Percentiles rank a stretch among this genome's conserved stretches.
These are phyloP conservation scores for Phtheirospermum japonicum DNA, from an alignment of 257 asterid genomes.

Conservation along the genomic window DNA sequence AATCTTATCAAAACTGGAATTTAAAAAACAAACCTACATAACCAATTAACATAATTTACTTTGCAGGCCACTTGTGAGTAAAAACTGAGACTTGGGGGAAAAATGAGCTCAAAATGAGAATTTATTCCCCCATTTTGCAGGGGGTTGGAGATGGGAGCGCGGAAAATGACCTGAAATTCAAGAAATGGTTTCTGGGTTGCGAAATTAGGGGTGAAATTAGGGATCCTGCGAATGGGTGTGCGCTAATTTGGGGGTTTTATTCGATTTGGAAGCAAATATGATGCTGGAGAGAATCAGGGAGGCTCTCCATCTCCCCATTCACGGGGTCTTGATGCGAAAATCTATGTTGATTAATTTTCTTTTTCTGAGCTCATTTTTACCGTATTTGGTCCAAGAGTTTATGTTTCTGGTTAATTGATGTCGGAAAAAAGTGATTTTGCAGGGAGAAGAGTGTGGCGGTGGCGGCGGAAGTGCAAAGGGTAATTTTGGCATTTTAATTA, in stretches of 20 bases:
- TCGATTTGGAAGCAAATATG: conserved; percentile 35
- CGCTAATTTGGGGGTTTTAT: conserved; percentile 19
- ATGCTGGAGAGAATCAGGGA: conserved; percentile 47
- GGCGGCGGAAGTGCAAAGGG: no score
- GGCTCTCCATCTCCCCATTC: conserved; percentile 96
- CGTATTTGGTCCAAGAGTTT: no score
- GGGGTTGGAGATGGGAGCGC: conserved; percentile 59
- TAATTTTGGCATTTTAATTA: no score
- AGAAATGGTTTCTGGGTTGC: conserved; percentile 33
- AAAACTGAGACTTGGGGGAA: no score
- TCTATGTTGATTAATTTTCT: no score
- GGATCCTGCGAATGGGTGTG: conserved; percentile 30
- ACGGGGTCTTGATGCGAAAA: conserved; percentile 30
- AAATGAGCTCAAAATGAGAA: no score
- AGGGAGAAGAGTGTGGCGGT: no score
- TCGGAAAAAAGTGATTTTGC: no score
- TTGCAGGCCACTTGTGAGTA: conserved; percentile 1
- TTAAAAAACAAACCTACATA: conserved; percentile 13
- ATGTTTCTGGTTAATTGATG: no score
- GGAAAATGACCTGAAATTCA: conserved; percentile 55
- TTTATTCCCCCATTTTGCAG: no score
- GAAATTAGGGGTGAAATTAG: conserved; percentile 27
- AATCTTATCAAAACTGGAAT: conserved; percentile 9
- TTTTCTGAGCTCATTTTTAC: no score
- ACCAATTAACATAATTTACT: conserved; percentile 8